phyloP scores from a whole-genome alignment of 2,329 filamentous ascomycete species.

The Colletotrichum melonis region DNA sequence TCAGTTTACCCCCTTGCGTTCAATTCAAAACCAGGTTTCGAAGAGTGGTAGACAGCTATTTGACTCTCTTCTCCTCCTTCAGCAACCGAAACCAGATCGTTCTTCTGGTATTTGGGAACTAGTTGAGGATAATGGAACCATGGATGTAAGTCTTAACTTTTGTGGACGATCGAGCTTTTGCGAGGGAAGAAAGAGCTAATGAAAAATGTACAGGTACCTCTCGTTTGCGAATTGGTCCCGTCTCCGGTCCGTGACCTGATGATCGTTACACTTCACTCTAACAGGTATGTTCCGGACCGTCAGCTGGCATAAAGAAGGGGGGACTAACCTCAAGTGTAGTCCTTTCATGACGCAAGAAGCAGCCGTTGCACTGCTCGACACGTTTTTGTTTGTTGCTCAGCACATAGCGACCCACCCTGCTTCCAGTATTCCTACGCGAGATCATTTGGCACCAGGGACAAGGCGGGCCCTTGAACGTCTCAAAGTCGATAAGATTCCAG shows the following conservation, averaged over 20 bases:
- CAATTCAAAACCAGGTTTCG: conserved; percentile 68
- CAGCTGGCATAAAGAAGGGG: no score
- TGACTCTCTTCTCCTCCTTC: conserved; percentile 83
- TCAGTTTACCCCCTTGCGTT: conserved; percentile 81
- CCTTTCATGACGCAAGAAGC: background rate
- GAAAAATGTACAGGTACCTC: conserved; percentile 62
- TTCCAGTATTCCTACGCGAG: conserved; percentile 34
- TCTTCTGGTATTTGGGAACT: conserved; percentile 67
- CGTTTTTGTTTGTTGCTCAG: background rate
- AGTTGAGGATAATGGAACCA: conserved; percentile 67
- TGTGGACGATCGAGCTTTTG: conserved; percentile 22
- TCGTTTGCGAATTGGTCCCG: conserved; percentile 81
- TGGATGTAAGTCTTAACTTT: conserved; percentile 67
- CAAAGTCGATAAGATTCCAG: background rate
- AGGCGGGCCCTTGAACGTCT: conserved; percentile 38
- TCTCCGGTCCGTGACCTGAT: conserved; percentile 62
- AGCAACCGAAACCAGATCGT: conserved; percentile 71
- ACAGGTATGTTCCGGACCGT: conserved; percentile 51
- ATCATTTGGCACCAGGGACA: conserved; percentile 39
- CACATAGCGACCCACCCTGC: conserved; percentile 30
- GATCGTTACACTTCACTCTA: conserved; percentile 71
- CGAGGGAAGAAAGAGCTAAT: background rate
- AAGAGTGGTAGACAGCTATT: conserved; percentile 70
- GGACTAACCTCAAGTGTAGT: background rate
- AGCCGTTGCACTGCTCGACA: background rate